Base-by-base conservation (phyloP, 352 stramenopile genomes). In the Plasmopara viticola region DNA sequence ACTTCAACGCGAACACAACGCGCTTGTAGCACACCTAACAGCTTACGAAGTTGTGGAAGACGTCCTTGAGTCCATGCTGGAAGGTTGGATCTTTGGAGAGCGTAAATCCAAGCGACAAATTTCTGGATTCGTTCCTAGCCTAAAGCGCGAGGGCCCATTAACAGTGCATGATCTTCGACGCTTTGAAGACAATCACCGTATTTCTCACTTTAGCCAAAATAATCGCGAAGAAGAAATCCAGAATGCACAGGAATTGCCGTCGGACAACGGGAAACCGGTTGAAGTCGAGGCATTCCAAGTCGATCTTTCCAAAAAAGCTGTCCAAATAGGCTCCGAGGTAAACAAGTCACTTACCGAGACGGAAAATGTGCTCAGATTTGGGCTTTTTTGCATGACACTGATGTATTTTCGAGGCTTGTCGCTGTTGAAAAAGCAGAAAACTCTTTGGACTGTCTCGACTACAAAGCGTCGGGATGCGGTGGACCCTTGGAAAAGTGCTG, bases 61-160 rank as follows among this genome's bases (percentile, higher is more conserved):
- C 39, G 87, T 98, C 15, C 72, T 98, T 6, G 79, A 97, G 41
- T 97, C 68, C 33, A 98, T 98, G 94, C 71, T 98, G 13, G 94
- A 98, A 75, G 95, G 95, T 2, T 98, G 95, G 95, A 68, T 93
- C 48, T 98, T 98, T 63, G 95, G 95, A 5, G 93, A 97, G 67
- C 79, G 87, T 44, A 74, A 96, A 60, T 96, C 84, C 9, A 60
- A 84, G 20, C 68, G 71, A 28, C 61, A 72, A 30, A 82, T 74
- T 1, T 60, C 87, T 15, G 86, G 86, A 6, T 96, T 77, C 42
- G 83, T 96, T 9, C 86, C 86, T 7, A 94, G 82, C 50, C 46
- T 96, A 12, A 92, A 96, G 65, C 78, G 62, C 33, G 77, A 95
- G 48, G 82, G 84, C 0, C 75, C 72, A 46, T 44, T 89, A 40